Conservation (phyloP, 331 rosid genomes). For the Rosa hybrid region DNA sequence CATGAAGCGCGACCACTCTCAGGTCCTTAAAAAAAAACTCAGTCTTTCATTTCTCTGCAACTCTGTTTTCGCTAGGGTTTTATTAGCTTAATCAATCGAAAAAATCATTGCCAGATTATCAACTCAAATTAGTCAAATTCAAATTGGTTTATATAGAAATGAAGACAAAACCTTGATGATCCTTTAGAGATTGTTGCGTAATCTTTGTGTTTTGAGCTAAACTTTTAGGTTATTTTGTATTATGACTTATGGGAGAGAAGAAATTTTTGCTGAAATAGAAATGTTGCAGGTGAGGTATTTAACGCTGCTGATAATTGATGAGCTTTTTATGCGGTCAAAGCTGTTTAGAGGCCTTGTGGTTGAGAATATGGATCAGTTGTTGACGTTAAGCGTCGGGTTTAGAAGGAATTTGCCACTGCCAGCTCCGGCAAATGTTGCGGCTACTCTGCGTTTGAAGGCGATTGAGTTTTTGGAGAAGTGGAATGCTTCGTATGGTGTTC, state of each 20-base stretch:
- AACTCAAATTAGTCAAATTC: not conserved
- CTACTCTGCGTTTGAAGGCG: conserved; percentile 70
- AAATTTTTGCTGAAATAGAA: not conserved
- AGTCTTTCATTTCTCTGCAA: not conserved
- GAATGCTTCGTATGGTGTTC: conserved; percentile 75
- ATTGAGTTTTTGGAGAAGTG: conserved; percentile 90
- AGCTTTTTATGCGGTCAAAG: conserved; percentile 93
- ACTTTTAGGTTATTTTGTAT: not conserved
- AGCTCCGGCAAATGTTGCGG: conserved; percentile 71
- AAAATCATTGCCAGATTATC: not conserved
- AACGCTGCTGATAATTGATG: conserved; percentile 75
- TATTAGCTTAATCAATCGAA: not conserved
- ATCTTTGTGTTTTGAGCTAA: not conserved
- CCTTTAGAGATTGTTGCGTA: not conserved
- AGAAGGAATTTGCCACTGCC: conserved; percentile 72
- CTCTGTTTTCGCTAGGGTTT: conserved; percentile 16
- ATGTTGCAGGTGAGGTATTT: conserved; percentile 82
- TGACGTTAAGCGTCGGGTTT: conserved; percentile 82
- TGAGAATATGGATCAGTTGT: conserved; percentile 69
- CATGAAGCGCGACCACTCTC: conserved; percentile 91
- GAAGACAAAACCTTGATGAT: not conserved
- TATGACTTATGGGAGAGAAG: not conserved
- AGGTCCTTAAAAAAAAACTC: conserved; percentile 41
- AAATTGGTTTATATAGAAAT: not conserved
- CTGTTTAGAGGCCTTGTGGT: conserved; percentile 68